Evolutionary conservation across 2,329 filamentous ascomycete genomes (phyloP).

Genomic region (Sporothrix luriei): DNA sequence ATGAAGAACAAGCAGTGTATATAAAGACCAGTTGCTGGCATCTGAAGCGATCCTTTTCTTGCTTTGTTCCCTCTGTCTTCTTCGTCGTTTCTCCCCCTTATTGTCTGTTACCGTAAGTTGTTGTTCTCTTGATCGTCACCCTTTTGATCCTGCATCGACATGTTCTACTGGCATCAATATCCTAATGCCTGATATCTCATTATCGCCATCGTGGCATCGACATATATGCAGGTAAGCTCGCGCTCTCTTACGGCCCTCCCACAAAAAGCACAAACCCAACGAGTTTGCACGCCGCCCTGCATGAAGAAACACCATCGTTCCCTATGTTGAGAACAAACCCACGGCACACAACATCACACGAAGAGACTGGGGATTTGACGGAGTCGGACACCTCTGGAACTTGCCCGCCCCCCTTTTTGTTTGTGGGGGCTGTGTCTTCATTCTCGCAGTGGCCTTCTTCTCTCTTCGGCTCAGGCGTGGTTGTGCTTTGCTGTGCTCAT

Average conservation of each 20-base stretch:
- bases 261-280: background rate
- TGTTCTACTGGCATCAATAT: background rate
- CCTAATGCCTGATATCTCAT: background rate
- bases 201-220: background rate
- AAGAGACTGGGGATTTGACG: background rate
- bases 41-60: background rate
- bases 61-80: background rate
- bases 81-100: background rate
- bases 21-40: background rate
- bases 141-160: background rate
- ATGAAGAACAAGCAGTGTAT: background rate
- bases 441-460: background rate
- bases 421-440: background rate
- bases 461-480: slow-evolving; percentile 8
- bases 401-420: background rate
- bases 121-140: background rate
- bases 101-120: background rate
- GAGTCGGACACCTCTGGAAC: slow-evolving; percentile 7
- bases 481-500: slow-evolving; percentile 25
- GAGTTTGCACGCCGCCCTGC: background rate
- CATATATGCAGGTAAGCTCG: slow-evolving; percentile 13
- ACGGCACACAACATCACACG: background rate
- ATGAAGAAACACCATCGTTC: slow-evolving; percentile 36
- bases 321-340: slow-evolving; percentile 34
- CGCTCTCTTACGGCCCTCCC: background rate